Evolutionary conservation across 225 moss, liverwort and hornwort genomes (phyloP), one percentile per base, ranked within the genome.

Genomic region (Pleurozium schreberi): DNA sequence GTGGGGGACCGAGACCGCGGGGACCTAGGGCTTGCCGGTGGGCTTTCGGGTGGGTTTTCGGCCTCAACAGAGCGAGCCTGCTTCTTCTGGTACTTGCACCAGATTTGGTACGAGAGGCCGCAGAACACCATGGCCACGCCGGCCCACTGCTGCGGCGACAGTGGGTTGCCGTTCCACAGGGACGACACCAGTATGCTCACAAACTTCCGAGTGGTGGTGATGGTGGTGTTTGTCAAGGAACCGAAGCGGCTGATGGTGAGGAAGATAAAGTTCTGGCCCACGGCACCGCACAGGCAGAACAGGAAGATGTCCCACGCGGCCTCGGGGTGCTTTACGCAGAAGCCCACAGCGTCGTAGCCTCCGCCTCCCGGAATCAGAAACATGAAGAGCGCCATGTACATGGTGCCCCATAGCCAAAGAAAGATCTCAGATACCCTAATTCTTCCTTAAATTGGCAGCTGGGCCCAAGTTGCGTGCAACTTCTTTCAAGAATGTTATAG

Each of bases 211-310:
- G 96, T 98, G 40, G 98, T 98, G 79, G 97, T 96, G 89, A 98
- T 95, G 69, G 97, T 97, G 30, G 98, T 98, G 90, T 95, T 97
- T n/a, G 97, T 96, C 75, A 98, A 62, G 30, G 97, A 93, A 70
- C 97, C 98, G 88, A 98, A 97, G 60, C 93, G 94, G 90, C 95
- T 96, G 87, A 98, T 98, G 86, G 98, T 98, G 89, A 96, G 89
- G 91, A 98, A 98, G 85, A 98, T 98, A 91, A 97, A 97, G 79
- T 97, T 97, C 78, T 97, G 98, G 9, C 98, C 97, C 50, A 97
- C 79, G 31, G 96, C 95, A 26, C 98, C 98, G 83, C 98, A 98
- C 50, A 98, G 57, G 85, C 98, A 98, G 82, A 96, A 98, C 77
- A 97, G 83, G 82, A 98, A 89, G 90, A 97, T 95, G 87, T 98